Percentiles rank a stretch among this genome's conserved stretches.
These are phyloP conservation scores for Glycine tomentella DNA, from an alignment of 306 rosid genomes.

Conservation along the genomic window DNA sequence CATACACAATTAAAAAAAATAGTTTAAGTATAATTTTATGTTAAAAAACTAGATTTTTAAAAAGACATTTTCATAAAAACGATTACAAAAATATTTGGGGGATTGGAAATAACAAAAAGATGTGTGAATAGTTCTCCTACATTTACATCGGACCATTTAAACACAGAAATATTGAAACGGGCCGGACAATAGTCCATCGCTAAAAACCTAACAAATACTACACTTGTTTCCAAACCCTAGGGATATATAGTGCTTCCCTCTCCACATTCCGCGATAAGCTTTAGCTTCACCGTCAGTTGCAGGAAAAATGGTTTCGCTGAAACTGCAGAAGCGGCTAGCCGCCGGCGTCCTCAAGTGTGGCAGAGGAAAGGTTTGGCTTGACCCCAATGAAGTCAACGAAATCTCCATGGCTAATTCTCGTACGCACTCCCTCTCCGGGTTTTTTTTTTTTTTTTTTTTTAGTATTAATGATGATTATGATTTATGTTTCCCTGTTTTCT, in stretches of 20 bases:
- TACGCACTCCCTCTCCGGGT: constrained; percentile 33
- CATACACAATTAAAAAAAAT: too few relatives aligned
- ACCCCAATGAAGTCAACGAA: constrained; percentile 93
- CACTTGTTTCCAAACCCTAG: constrained; percentile 54
- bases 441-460: background rate
- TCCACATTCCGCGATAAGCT: constrained; percentile 25
- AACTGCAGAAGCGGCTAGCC: constrained; percentile 96
- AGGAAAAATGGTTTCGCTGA: constrained; percentile 86
- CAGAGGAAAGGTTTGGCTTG: constrained; percentile 95
- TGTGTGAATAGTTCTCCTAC: background rate
- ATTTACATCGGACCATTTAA: background rate
- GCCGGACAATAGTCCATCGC: background rate
- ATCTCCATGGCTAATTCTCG: constrained; percentile 99
- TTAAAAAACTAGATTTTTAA: too few relatives aligned
- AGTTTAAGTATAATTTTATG: too few relatives aligned
- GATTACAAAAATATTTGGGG: too few relatives aligned
- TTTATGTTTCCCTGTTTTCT: background rate
- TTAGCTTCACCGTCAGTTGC: constrained; percentile 21
- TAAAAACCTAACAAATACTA: background rate
- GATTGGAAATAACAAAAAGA: too few relatives aligned
- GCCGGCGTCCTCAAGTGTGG: constrained; percentile 97
- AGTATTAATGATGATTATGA: background rate
- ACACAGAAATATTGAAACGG: background rate
- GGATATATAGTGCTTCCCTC: constrained; percentile 36
- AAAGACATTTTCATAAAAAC: too few relatives aligned